These are phyloP conservation scores for Singerocomus rubriflavus DNA, from an alignment of 1,284 basidiomycete species.

Conservation along the genomic window DNA sequence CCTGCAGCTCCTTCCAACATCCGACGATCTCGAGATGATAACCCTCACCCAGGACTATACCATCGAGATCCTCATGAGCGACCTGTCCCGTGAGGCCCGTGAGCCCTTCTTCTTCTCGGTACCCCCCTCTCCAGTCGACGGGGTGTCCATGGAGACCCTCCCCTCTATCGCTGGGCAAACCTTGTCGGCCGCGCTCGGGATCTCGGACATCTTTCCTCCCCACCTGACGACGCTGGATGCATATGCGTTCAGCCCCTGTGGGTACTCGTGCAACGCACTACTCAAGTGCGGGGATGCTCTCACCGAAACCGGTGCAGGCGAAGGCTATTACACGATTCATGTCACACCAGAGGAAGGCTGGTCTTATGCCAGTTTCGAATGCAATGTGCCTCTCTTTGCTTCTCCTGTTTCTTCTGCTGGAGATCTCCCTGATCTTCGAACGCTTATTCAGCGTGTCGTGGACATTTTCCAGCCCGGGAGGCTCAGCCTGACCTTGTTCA, in stretches of 20 bases:
- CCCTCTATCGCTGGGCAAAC: slow-evolving; percentile 65
- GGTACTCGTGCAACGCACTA: slow-evolving; percentile 95
- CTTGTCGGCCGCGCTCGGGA: slow-evolving; percentile 77
- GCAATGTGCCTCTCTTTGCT: slow-evolving; percentile 83
- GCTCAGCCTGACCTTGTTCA: slow-evolving; percentile 89
- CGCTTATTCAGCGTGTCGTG: slow-evolving; percentile 85
- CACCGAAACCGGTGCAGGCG: slow-evolving; percentile 39
- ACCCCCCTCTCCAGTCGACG: slow-evolving; percentile 32
- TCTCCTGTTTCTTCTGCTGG: slow-evolving; percentile 36
- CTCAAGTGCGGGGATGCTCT: slow-evolving; percentile 58
- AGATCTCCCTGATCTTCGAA: slow-evolving; percentile 69
- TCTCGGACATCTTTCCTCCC: slow-evolving; percentile 79
- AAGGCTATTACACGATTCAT: slow-evolving; percentile 98
- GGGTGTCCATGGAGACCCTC: slow-evolving; percentile 32
- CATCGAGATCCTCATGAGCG: slow-evolving; percentile 98
- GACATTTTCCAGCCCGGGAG: slow-evolving; percentile 90
- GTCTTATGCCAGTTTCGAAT: slow-evolving; percentile 98
- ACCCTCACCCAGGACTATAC: slow-evolving; percentile 72
- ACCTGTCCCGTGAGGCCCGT: slow-evolving; percentile 76
- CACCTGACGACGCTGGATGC: slow-evolving; percentile 85
- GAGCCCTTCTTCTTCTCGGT: slow-evolving; percentile 73
- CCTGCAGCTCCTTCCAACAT: slow-evolving; percentile 3
- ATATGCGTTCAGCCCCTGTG: slow-evolving; percentile 94
- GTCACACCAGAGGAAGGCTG: slow-evolving; percentile 97
- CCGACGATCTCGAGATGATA: slow-evolving; percentile 23